These are phyloP conservation scores for Fraxinus quadrangulata DNA, from an alignment of 257 asterid species.

Conservation along the genomic window DNA sequence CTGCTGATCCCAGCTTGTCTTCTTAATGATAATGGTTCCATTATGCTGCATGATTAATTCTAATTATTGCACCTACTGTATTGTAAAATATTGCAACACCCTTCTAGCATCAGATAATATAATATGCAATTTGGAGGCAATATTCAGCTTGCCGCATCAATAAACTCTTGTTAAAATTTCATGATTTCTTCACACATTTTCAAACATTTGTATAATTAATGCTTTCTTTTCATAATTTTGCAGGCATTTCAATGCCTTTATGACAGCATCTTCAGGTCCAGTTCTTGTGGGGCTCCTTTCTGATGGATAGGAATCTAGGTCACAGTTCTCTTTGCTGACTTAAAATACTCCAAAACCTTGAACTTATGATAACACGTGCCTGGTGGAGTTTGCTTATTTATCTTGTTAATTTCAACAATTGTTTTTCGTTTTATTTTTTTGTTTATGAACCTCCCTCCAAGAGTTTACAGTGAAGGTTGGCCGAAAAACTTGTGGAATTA, in stretches of 20 bases:
- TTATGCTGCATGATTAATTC: too few species aligned
- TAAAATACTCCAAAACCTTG: conserved; percentile 19
- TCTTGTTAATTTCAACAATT: not conserved
- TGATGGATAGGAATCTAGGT: conserved; percentile 17
- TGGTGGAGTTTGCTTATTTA: not conserved
- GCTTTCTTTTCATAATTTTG: conserved; percentile 24
- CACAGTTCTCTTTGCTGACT: conserved; percentile 12
- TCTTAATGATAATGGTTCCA: too few species aligned
- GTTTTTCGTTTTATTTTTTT: not conserved
- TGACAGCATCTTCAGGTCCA: conserved; percentile 30
- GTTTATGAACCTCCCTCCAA: not conserved
- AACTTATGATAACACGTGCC: not conserved
- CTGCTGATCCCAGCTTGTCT: too few species aligned
- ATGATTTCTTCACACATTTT: too few species aligned
- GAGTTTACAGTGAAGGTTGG: not conserved
- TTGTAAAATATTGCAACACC: too few species aligned
- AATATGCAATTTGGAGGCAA: too few species aligned
- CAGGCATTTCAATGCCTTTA: conserved; percentile 71
- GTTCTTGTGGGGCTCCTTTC: conserved; percentile 11
- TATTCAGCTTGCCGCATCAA: too few species aligned
- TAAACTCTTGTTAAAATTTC: too few species aligned
- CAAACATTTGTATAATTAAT: conserved; percentile 7
- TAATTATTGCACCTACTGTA: too few species aligned
- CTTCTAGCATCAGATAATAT: too few species aligned
- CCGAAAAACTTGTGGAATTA: not conserved